Percentiles rank a stretch among this genome's conserved stretches.
Evolutionary conservation across 495 filamentous ascomycete genomes (phyloP).

Genomic region (Aspergillus heteromorphus): DNA sequence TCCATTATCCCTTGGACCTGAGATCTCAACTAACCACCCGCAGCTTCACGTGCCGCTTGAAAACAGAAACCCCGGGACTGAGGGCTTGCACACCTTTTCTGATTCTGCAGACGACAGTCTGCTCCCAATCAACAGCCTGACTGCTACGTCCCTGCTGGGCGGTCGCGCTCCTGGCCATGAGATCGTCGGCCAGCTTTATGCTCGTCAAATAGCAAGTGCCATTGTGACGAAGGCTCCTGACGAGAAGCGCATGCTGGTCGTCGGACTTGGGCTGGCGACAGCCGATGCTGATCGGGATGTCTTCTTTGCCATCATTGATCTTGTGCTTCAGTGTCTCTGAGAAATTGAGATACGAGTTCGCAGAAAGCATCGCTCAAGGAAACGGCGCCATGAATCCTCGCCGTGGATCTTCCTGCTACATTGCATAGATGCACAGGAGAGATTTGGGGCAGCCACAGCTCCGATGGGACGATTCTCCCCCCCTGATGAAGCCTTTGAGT

Average conservation of each 20-base stretch:
- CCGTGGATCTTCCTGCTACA: conserved; percentile 15
- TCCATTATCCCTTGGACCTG: background rate
- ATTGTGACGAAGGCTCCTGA: conserved; percentile 65
- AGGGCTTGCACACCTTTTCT: conserved; percentile 38
- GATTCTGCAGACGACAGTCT: conserved; percentile 53
- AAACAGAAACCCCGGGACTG: conserved; percentile 54
- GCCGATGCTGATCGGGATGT: conserved; percentile 58
- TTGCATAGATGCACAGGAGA: conserved; percentile 6
- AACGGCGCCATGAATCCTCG: conserved; percentile 4
- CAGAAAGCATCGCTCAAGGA: background rate
- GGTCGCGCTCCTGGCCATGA: conserved; percentile 74
- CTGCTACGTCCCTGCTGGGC: conserved; percentile 84
- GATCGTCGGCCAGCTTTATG: conserved; percentile 78
- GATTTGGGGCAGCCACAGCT: background rate
- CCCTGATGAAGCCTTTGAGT: conserved; percentile 12
- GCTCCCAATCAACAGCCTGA: conserved; percentile 74
- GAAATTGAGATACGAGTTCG: background rate
- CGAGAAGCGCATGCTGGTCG: conserved; percentile 72
- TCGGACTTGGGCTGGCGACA: conserved; percentile 74
- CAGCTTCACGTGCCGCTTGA: conserved; percentile 87
- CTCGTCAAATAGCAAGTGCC: conserved; percentile 79
- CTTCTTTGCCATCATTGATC: conserved; percentile 78
- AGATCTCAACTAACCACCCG: conserved; percentile 16
- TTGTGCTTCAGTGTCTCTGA: conserved; percentile 65
- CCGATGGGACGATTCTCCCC: background rate